Evolutionary conservation across 2,329 filamentous ascomycete species (phyloP).

Genomic region (Phialocephala subalpina): DNA sequence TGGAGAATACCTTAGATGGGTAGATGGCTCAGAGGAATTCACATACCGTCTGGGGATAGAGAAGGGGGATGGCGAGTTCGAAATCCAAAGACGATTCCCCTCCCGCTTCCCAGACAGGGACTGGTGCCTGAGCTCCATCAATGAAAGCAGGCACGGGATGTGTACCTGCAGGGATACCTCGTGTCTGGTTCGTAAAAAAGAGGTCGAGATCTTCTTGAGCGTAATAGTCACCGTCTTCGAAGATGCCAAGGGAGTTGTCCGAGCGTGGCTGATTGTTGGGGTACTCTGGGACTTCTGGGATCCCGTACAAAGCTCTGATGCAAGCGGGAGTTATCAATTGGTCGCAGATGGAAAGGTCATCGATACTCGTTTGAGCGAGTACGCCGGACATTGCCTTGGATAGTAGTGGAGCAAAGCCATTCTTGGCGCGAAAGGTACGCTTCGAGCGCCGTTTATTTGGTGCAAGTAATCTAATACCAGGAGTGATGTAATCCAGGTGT

Average conservation of each 20-base stretch:
- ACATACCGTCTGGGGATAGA: constrained; percentile 47
- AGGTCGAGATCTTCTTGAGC: constrained; percentile 45
- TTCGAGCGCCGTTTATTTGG: background rate
- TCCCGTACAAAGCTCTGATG: constrained; percentile 44
- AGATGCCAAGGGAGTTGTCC: constrained; percentile 47
- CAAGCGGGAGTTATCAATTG: constrained; percentile 31
- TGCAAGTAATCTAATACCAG: constrained; percentile 47
- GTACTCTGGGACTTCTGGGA: constrained; percentile 37
- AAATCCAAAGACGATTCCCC: constrained; percentile 48
- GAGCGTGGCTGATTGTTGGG: constrained; percentile 28
- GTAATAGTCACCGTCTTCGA: constrained; percentile 48
- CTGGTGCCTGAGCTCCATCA: constrained; percentile 40
- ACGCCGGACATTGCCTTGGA: background rate
- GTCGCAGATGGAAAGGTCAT: constrained; percentile 24
- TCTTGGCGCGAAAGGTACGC: background rate
- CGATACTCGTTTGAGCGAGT: background rate
- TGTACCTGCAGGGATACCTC: constrained; percentile 41
- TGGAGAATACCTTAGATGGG: too few species aligned
- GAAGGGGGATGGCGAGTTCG: constrained; percentile 45
- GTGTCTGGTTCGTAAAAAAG: constrained; percentile 42
- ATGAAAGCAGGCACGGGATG: constrained; percentile 42
- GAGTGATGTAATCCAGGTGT: constrained; percentile 57
- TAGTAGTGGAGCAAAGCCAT: background rate
- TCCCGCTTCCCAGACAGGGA: constrained; percentile 36
- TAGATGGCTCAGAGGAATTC: too few species aligned